Evolutionary conservation across 192 early-diverging fungal genomes (phyloP).

Genomic region (Backusella circina): DNA sequence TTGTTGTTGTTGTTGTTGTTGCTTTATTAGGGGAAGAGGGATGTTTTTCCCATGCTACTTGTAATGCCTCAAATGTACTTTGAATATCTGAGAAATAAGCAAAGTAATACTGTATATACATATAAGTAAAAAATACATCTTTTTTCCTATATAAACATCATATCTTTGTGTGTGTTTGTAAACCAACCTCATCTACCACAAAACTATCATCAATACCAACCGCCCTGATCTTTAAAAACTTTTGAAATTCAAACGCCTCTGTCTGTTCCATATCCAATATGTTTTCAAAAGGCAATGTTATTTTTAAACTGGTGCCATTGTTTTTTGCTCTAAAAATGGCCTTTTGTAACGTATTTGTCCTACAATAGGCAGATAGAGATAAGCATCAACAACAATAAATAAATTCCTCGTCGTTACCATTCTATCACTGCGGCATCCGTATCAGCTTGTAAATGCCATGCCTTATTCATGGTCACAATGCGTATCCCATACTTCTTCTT

Average conservation of each 20-base stretch:
- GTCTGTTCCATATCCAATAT: constrained; percentile 53
- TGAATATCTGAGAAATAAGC: constrained; percentile 58
- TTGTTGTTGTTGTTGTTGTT: not conserved
- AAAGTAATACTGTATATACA: constrained; percentile 55
- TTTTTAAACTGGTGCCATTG: constrained; percentile 53
- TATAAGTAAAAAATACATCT: too few relatives aligned
- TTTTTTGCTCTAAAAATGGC: constrained; percentile 57
- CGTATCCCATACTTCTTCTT: constrained; percentile 40
- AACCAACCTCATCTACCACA: constrained; percentile 54
- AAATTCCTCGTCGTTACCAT: constrained; percentile 39
- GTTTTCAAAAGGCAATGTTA: constrained; percentile 52
- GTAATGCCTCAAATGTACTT: constrained; percentile 29
- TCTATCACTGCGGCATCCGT: constrained; percentile 46
- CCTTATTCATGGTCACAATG: constrained; percentile 46
- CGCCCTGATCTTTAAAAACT: constrained; percentile 50
- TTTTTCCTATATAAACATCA: too few relatives aligned
- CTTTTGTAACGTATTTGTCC: constrained; percentile 51
- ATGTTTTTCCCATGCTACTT: constrained; percentile 18
- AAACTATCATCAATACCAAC: constrained; percentile 48
- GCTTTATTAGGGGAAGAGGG: constrained; percentile 10
- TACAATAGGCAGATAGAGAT: constrained; percentile 1
- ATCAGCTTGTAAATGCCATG: constrained; percentile 57
- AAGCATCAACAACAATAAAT: constrained; percentile 2
- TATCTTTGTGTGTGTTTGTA: too few relatives aligned
- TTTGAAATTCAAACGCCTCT: constrained; percentile 45